phyloP scores from a whole-genome alignment of 768 basidiomycete species.

The Asterophora lycoperdoides region DNA sequence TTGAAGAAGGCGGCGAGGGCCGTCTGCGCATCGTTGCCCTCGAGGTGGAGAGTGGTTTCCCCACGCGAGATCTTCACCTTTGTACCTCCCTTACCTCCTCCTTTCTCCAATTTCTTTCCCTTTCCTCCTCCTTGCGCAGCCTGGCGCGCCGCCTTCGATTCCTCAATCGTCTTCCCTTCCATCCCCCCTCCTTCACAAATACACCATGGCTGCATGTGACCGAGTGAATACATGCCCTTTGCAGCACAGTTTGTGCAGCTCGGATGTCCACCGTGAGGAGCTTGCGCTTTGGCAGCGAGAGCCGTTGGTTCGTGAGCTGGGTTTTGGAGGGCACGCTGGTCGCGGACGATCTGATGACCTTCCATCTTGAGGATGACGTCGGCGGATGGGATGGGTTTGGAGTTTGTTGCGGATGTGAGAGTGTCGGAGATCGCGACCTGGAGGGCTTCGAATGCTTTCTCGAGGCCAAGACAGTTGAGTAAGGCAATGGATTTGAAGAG shows the following conservation, averaged over 20 bases:
- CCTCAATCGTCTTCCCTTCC: slow-evolving; percentile 22
- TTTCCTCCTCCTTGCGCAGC: too few species aligned
- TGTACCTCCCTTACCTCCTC: too few species aligned
- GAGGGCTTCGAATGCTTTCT: slow-evolving; percentile 1
- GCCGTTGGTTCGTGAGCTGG: neutral
- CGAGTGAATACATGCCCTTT: slow-evolving; percentile 12
- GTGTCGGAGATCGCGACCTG: slow-evolving; percentile 3
- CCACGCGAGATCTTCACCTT: too few species aligned
- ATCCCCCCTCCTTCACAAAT: slow-evolving; percentile 22
- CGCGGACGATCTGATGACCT: too few species aligned
- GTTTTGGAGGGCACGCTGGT: too few species aligned
- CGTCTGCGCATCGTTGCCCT: too few species aligned
- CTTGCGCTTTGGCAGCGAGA: neutral
- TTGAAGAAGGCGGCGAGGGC: too few species aligned
- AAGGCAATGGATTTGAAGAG: slow-evolving; percentile 12
- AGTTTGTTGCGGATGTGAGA: neutral
- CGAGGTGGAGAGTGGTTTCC: too few species aligned
- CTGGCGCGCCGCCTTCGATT: too few species aligned
- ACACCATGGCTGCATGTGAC: too few species aligned
- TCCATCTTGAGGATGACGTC: neutral
- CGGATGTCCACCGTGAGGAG: neutral
- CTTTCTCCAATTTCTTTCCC: too few species aligned
- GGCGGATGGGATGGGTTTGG: neutral
- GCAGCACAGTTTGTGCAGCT: neutral
- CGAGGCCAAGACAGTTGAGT: slow-evolving; percentile 9